These are phyloP conservation scores for Naganishia vishniacii DNA, from an alignment of 768 basidiomycete species.

Conservation along the genomic window DNA sequence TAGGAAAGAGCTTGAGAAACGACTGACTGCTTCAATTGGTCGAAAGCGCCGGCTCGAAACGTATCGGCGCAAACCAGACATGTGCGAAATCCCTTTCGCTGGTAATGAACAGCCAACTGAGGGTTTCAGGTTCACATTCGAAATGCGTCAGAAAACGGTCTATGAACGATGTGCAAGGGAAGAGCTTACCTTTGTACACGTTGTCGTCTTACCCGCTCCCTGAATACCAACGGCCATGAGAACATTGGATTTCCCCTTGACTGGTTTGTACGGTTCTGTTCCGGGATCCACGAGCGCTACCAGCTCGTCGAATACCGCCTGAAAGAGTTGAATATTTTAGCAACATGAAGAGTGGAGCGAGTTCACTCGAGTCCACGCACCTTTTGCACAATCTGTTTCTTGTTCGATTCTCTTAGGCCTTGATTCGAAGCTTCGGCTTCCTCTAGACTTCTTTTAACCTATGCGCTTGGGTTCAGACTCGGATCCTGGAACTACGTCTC, in stretches of 20 bases:
- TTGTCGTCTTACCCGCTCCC: slow-evolving; percentile 98
- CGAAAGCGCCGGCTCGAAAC: slow-evolving; percentile 98
- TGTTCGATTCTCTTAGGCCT: slow-evolving; percentile 65
- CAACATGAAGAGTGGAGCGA: no score
- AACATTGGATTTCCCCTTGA: slow-evolving; percentile 86
- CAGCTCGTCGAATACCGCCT: slow-evolving; percentile 96
- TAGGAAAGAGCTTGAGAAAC: neutral
- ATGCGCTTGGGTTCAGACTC: neutral
- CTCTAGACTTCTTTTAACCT: slow-evolving; percentile 45
- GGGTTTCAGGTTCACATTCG: neutral
- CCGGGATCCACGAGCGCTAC: slow-evolving; percentile 92
- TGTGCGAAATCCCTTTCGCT: slow-evolving; percentile 91
- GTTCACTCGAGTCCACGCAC: no score
- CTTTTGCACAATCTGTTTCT: slow-evolving; percentile 87
- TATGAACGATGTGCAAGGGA: neutral
- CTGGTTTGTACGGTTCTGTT: slow-evolving; percentile 90
- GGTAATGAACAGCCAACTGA: slow-evolving; percentile 87
- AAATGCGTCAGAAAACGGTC: no score
- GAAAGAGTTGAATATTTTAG: no score
- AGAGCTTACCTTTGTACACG: slow-evolving; percentile 72
- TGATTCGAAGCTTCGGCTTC: slow-evolving; percentile 68
- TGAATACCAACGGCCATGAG: slow-evolving; percentile 97
- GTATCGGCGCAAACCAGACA: slow-evolving; percentile 98
- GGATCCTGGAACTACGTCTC: neutral
- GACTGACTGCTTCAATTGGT: slow-evolving; percentile 80